Percentiles rank a stretch among this genome's conserved stretches.
Conservation (phyloP, 148 eudicot species). For the Chenopodium berlandieri region DNA sequence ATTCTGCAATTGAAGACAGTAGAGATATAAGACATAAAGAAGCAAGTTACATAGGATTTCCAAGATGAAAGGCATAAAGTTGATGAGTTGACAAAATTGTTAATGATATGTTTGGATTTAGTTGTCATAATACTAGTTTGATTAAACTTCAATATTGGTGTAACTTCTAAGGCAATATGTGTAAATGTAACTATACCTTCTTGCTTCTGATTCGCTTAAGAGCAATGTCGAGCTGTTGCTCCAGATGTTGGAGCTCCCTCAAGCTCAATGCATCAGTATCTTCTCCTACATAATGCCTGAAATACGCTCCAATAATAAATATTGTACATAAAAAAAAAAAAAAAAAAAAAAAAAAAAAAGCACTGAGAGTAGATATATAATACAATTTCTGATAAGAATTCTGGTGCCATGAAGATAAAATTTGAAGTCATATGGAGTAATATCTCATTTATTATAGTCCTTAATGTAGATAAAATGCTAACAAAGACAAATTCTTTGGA, state of each 20-base stretch:
- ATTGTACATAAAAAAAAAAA: no score
- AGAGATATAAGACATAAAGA: not conserved
- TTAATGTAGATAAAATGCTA: no score
- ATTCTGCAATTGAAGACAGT: conserved; percentile 43
- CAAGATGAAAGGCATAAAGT: not conserved
- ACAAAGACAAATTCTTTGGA: no score
- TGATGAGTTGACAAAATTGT: not conserved
- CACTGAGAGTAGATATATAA: no score
- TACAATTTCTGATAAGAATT: no score
- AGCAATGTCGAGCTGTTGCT: conserved; percentile 75
- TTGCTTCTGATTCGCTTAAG: conserved; percentile 64
- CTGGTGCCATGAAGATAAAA: no score
- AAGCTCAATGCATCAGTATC: conserved; percentile 55
- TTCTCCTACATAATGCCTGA: conserved; percentile 71
- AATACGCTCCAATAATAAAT: not conserved
- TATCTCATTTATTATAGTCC: no score
- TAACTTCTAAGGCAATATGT: not conserved
- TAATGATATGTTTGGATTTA: no score
- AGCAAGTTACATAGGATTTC: not conserved
- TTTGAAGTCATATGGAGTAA: no score
- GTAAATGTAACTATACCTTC: conserved; percentile 40
- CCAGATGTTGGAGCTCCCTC: conserved; percentile 71
- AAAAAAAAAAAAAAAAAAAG: no score
- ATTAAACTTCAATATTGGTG: not conserved
- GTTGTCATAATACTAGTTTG: not conserved